Percentiles rank a stretch among this genome's conserved stretches.
These are phyloP conservation scores for Maudiozyma serrabonitensis DNA, from an alignment of 805 yeast species.

Conservation along the genomic window DNA sequence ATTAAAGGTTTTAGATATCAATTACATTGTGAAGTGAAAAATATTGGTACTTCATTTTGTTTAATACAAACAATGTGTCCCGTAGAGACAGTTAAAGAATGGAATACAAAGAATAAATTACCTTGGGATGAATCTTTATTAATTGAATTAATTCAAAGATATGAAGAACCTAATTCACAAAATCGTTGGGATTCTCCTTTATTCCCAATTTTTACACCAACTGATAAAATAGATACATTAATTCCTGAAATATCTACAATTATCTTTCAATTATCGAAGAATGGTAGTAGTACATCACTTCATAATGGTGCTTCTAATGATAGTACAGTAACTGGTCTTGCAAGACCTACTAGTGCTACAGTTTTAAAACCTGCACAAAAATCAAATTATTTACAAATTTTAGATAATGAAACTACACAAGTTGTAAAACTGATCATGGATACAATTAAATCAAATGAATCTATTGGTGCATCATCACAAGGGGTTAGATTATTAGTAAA, in stretches of 20 bases:
- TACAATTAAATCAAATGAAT: slow-evolving; percentile 27
- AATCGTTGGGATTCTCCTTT: slow-evolving; percentile 93
- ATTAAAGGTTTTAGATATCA: slow-evolving; percentile 95
- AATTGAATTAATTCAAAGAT: slow-evolving; percentile 66
- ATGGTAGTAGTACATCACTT: slow-evolving; percentile 11
- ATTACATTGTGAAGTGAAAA: slow-evolving; percentile 86
- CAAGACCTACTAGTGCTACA: slow-evolving; percentile 77
- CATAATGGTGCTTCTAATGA: slow-evolving; percentile 20
- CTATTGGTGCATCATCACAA: slow-evolving; percentile 33
- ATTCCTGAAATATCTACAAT: slow-evolving; percentile 60
- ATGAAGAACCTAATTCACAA: slow-evolving; percentile 84
- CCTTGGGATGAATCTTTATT: slow-evolving; percentile 61
- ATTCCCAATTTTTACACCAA: slow-evolving; percentile 45
- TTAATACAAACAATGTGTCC: slow-evolving; percentile 74
- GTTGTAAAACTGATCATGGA: slow-evolving; percentile 56
- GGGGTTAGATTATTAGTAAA: slow-evolving; percentile 36
- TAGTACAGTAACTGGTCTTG: slow-evolving; percentile 36
- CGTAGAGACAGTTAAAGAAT: slow-evolving; percentile 45
- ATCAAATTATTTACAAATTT: slow-evolving; percentile 63
- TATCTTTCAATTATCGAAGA: slow-evolving; percentile 29
- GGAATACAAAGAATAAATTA: slow-evolving; percentile 37
- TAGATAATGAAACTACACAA: slow-evolving; percentile 61
- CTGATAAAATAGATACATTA: slow-evolving; percentile 38
- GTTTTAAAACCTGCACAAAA: slow-evolving; percentile 70
- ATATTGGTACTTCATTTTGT: slow-evolving; percentile 69